phyloP scores from a whole-genome alignment of 176 grass and related monocot genomes.

The Rhipidocladum racemiflorum region DNA sequence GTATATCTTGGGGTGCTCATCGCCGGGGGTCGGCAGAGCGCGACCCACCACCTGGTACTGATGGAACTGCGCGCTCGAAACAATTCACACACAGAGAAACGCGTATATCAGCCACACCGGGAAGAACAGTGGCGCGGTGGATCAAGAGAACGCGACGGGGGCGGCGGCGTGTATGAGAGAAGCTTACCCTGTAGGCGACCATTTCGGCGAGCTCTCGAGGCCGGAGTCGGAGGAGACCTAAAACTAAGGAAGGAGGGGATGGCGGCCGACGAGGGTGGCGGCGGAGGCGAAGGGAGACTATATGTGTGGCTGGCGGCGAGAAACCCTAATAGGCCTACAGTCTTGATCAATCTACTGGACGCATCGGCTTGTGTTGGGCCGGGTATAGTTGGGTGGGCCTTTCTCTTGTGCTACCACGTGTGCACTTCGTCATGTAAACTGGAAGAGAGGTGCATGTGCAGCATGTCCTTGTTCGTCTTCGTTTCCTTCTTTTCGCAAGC shows the following conservation, averaged over 20 bases:
- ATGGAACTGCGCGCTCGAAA: conserved; percentile 65
- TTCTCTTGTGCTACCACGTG: neutral
- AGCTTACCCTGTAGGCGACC: conserved; percentile 76
- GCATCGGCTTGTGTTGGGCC: neutral
- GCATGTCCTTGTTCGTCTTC: no score
- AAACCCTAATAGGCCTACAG: conserved; percentile 40
- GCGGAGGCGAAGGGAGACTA: neutral
- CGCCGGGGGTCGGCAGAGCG: conserved; percentile 63
- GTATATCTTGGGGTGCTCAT: conserved; percentile 95
- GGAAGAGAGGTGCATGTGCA: no score
- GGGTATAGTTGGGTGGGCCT: neutral
- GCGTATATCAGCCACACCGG: neutral
- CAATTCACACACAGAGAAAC: neutral
- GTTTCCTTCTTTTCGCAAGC: no score
- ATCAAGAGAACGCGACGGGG: neutral
- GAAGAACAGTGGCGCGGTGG: neutral
- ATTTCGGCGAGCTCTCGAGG: conserved; percentile 39
- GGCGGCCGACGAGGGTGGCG: conserved; percentile 30
- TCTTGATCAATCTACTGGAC: neutral
- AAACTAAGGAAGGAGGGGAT: conserved; percentile 18
- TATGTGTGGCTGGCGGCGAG: neutral
- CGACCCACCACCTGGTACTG: conserved; percentile 99
- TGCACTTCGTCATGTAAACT: no score
- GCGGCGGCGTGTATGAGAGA: neutral
- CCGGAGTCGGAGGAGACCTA: conserved; percentile 35